phyloP scores from a whole-genome alignment of 345 rosid genomes.

The Camelina hispida region DNA sequence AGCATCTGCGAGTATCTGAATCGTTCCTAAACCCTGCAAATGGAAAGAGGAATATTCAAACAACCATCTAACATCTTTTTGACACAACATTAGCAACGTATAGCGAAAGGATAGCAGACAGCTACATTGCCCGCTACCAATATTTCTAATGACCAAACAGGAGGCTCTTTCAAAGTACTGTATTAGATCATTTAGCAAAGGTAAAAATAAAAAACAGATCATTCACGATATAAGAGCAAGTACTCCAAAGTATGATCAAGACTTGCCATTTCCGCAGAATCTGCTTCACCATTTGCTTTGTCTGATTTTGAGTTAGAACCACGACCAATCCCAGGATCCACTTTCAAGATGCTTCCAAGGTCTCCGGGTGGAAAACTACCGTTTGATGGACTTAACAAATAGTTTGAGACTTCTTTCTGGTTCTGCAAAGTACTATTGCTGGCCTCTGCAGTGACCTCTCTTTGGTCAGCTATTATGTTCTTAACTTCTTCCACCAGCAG shows the following conservation, averaged over 20 bases:
- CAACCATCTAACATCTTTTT: constrained; percentile 14
- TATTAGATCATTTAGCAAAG: constrained; percentile 20
- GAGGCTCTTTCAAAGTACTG: background rate
- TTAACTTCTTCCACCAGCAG: constrained; percentile 74
- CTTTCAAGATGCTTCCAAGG: constrained; percentile 46
- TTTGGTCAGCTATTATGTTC: constrained; percentile 52
- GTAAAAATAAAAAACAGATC: constrained; percentile 18
- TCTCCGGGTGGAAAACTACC: constrained; percentile 46
- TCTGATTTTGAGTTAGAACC: constrained; percentile 49
- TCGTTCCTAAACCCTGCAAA: constrained; percentile 84
- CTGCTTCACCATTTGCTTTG: constrained; percentile 52
- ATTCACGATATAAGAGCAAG: constrained; percentile 27
- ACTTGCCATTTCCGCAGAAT: constrained; percentile 66
- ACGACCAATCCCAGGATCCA: constrained; percentile 55
- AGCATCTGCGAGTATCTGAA: constrained; percentile 96
- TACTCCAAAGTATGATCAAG: constrained; percentile 35
- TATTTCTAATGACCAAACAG: constrained; percentile 9
- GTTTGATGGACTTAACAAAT: constrained; percentile 42
- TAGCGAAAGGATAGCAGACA: constrained; percentile 22
- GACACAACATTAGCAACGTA: constrained; percentile 24
- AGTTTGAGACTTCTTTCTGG: constrained; percentile 48
- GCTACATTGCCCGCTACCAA: constrained; percentile 9
- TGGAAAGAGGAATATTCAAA: constrained; percentile 31
- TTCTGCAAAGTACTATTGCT: constrained; percentile 40
- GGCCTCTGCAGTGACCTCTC: constrained; percentile 43